Base-by-base conservation (phyloP, 2,329 filamentous ascomycete species). In the Beauveria sp. region DNA sequence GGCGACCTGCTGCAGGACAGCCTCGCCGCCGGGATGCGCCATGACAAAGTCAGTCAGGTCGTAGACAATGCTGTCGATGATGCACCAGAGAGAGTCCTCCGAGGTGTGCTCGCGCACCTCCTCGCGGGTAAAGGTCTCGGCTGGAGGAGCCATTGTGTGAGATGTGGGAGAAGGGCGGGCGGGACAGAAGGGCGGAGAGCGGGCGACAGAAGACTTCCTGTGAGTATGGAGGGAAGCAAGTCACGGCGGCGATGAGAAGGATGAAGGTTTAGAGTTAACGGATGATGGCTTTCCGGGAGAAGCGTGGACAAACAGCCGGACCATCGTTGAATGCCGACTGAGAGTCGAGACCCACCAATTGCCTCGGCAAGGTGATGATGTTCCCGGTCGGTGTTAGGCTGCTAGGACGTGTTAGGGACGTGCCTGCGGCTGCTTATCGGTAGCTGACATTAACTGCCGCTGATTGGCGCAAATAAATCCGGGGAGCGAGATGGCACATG, bases 41-140 rank as follows among this genome's bases (percentile, higher is more conserved):
- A 94, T 89, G 67, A 91, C 75, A 73, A 96, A 96, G 66, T 96
- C 90, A 63, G 87, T 87, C 14, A 92, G 82, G 75, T 96, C 90
- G 79, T 96, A 96, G 70, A 96, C 90, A 69, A 87, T 88, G 75
- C 89, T 86, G 78, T 96, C 91, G 74, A 96, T 86, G 70, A 96
- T 87, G 75, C 90, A 88, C 88, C 90, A 92, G 62, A 91, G 78
- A 64, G 87, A 88, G 65, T 92, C 88, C 54, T 89, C 85, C 61
- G 82, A 84, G 72, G 87, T 91, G 78, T 93, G 88, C 72, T 87
- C 83, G 64, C 87, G 86, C 67, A 94, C 89, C 73, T 91, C 82
- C 61, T 78, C 82, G 67, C 83, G 82, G 62, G 83, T 80, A 69
- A 79, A 84, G 24, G 80, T 82, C 69, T 82, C 76, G 65, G 74